Base-by-base conservation (phyloP, 495 filamentous ascomycete species). In the Annulohypoxylon stygium region DNA sequence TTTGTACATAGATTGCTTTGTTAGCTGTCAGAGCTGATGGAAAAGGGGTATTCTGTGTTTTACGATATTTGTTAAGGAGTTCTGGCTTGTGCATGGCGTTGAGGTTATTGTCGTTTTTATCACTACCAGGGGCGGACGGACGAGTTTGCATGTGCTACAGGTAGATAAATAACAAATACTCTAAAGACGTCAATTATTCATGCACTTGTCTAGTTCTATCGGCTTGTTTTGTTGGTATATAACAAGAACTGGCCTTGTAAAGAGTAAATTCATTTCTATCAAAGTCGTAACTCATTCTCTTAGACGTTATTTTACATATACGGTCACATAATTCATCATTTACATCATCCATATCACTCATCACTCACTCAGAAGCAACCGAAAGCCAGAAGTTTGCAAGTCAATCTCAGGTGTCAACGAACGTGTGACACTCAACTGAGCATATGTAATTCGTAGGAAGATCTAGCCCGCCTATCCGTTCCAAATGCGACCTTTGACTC, bases 401-500 rank as follows among this genome's bases (percentile, higher is more conserved):
- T 3, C 43, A 12, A 43, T 18, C 62, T 61, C 62, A 36, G 69
- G 69, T 34, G 45, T 36, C 69, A 71, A 71, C 69, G 48, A 71
- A 71, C 69, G 39, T 62, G 69, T 71, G 69, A 61, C 41, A 55
- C 62, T 55, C 16, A 39, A 39, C 68, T 43, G 69, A 61, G 69
- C 36, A 65, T 65, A 54, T 70, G 47, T 60, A 71, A 71, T 66
- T 70, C 6, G 20, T 55, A 50, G 48, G 33, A 37, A 26, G 3
- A 23, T 33, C 41, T 67, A 39, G 39, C 23, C 48, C 33, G 39
- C 14, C 55, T 33, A 23, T 8, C 65, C 47, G 43, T 39, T 14
- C 30, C 26, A 23, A 23, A 10, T 58, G n/a, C 8, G 34, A 43
- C 14, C 34, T 2, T 18, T 25, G 18, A 5, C n/a, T 30, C 66